Conservation (phyloP, 208 protist genomes). For the Leishmania lainsoni region DNA sequence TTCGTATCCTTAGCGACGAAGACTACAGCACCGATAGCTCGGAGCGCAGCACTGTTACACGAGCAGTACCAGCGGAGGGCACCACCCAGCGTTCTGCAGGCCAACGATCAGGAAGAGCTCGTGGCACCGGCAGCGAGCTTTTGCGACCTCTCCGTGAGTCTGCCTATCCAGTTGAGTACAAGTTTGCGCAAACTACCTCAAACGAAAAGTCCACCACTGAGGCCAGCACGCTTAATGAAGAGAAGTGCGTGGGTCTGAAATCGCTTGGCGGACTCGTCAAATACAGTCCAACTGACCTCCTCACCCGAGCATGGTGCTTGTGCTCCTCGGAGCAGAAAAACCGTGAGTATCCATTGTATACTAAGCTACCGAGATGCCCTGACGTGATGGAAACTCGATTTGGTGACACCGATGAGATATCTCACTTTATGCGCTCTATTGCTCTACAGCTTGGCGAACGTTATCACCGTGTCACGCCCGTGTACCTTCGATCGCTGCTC, state of each 20-base stretch:
- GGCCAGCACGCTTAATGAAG: slow-evolving; percentile 21
- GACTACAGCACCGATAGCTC: slow-evolving; percentile 45
- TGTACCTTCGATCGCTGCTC: slow-evolving; percentile 36
- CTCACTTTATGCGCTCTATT: slow-evolving; percentile 38
- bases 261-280: slow-evolving; percentile 37
- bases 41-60: slow-evolving; percentile 7
- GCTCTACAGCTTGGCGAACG: slow-evolving; percentile 37
- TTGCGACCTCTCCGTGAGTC: slow-evolving; percentile 26
- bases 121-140: slow-evolving; percentile 11
- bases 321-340: slow-evolving; percentile 30
- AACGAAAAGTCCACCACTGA: slow-evolving; percentile 19
- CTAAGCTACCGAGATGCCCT: slow-evolving; percentile 39
- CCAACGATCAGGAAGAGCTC: slow-evolving; percentile 10
- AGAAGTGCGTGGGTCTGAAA: slow-evolving; percentile 33
- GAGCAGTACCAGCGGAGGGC: neutral
- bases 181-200: slow-evolving; percentile 12
- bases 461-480: slow-evolving; percentile 29
- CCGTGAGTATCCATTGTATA: slow-evolving; percentile 26
- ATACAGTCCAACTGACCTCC: slow-evolving; percentile 34
- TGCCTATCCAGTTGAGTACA: slow-evolving; percentile 32
- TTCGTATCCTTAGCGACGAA: slow-evolving; percentile 17
- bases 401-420: slow-evolving; percentile 31
- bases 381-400: slow-evolving; percentile 40
- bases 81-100: slow-evolving; percentile 10
- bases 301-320: slow-evolving; percentile 34